Evolutionary conservation across 306 rosid genomes (phyloP).

Genomic region (Albizia julibrissin): DNA sequence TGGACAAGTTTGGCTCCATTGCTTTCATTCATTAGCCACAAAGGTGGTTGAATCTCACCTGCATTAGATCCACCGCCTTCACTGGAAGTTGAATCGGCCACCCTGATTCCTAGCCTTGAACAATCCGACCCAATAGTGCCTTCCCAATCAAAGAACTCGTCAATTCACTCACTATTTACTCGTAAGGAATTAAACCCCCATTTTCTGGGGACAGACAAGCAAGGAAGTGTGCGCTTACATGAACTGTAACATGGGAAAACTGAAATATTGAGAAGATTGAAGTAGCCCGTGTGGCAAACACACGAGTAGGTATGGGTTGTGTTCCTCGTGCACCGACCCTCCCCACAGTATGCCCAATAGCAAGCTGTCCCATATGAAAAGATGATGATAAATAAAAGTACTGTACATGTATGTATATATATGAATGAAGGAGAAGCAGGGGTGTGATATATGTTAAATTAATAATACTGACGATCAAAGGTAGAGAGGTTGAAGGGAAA

Average conservation of each 20-base stretch:
- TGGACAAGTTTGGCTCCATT: too few relatives aligned
- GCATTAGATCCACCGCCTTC: slow-evolving; percentile 1
- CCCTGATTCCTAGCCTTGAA: slow-evolving; percentile 70
- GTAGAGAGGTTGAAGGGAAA: slow-evolving; percentile 54
- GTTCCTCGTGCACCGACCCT: slow-evolving; percentile 55
- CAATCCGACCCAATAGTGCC: slow-evolving; percentile 85
- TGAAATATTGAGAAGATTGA: slow-evolving; percentile 63
- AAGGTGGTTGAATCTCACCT: slow-evolving; percentile 38
- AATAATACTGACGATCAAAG: slow-evolving; percentile 59
- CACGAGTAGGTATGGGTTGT: slow-evolving; percentile 45
- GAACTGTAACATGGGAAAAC: slow-evolving; percentile 75
- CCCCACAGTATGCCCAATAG: slow-evolving; percentile 85
- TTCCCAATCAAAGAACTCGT: slow-evolving; percentile 21
- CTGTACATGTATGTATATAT: background rate
- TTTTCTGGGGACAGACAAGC: background rate
- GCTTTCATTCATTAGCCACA: too few relatives aligned
- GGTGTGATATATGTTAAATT: background rate
- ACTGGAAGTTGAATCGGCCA: slow-evolving; percentile 41
- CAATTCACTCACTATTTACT: background rate
- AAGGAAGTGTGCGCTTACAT: slow-evolving; percentile 47
- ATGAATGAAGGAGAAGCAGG: background rate
- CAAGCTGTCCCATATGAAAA: slow-evolving; percentile 52
- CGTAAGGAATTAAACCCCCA: background rate
- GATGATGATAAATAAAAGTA: background rate
- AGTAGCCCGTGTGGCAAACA: slow-evolving; percentile 48